These are phyloP conservation scores for Starmerella apis DNA, from an alignment of 805 yeast genomes.

Conservation along the genomic window DNA sequence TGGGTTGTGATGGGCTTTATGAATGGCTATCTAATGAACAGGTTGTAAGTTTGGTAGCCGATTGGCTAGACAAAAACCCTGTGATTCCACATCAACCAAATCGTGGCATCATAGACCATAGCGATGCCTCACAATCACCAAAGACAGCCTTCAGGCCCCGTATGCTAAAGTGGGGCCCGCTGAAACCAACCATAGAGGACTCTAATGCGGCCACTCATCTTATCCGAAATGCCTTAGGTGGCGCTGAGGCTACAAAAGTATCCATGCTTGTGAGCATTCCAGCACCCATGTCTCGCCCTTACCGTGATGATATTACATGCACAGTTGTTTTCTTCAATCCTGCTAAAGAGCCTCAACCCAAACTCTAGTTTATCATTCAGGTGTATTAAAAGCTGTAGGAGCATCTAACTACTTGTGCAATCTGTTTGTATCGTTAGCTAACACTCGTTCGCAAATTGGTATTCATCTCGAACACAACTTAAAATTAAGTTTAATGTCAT, in stretches of 20 bases:
- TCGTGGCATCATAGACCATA: slow-evolving; percentile 36
- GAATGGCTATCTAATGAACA: slow-evolving; percentile 90
- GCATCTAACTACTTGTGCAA: too few relatives aligned
- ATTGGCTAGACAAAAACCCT: slow-evolving; percentile 75
- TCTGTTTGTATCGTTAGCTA: too few relatives aligned
- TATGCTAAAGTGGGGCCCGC: slow-evolving; percentile 18
- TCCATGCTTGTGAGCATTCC: slow-evolving; percentile 82
- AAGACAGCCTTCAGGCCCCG: slow-evolving; percentile 45
- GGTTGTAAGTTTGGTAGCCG: slow-evolving; percentile 77
- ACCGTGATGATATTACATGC: slow-evolving; percentile 90
- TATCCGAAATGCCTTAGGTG: slow-evolving; percentile 84
- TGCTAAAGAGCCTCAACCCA: not conserved
- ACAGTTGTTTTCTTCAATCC: slow-evolving; percentile 71
- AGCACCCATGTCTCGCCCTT: slow-evolving; percentile 78
- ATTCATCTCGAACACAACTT: not conserved
- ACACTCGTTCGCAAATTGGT: too few relatives aligned
- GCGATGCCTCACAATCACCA: slow-evolving; percentile 32
- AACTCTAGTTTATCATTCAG: not conserved
- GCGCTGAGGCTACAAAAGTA: slow-evolving; percentile 75
- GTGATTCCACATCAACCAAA: slow-evolving; percentile 28
- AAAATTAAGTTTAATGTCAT: not conserved
- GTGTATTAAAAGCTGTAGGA: too few relatives aligned
- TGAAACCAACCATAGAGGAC: slow-evolving; percentile 47
- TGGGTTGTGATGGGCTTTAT: slow-evolving; percentile 89
- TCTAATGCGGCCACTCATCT: slow-evolving; percentile 82